These are phyloP conservation scores for Aureobasidium sp. DNA, from an alignment of 2,329 filamentous ascomycete species.

Conservation along the genomic window DNA sequence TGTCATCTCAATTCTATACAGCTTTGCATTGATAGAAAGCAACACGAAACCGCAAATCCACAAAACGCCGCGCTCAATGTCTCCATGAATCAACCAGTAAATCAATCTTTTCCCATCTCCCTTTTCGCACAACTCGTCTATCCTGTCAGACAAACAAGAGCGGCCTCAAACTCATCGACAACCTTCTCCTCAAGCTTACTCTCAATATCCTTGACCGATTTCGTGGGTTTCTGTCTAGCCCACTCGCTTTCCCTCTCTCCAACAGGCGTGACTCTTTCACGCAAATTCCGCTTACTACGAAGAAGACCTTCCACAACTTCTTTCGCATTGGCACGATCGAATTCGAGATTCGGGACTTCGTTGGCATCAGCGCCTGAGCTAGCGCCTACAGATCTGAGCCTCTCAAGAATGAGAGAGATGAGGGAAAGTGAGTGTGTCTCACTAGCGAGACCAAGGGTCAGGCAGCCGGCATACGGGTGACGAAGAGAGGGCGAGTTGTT, in stretches of 20 bases:
- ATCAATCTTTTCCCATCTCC: not conserved
- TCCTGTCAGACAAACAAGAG: constrained; percentile 13
- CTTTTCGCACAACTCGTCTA: not conserved
- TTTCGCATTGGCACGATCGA: constrained; percentile 64
- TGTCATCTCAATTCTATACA: not conserved
- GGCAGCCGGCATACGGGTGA: constrained; percentile 48
- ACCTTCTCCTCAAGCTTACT: constrained; percentile 71
- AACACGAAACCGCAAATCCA: not conserved
- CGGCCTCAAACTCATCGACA: constrained; percentile 56
- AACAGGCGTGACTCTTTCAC: constrained; percentile 65
- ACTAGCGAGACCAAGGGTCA: constrained; percentile 65
- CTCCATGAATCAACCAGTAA: not conserved
- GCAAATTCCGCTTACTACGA: constrained; percentile 56
- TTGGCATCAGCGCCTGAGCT: constrained; percentile 50
- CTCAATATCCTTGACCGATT: constrained; percentile 39
- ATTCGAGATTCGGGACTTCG: constrained; percentile 65
- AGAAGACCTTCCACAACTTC: constrained; percentile 80
- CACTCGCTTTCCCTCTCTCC: constrained; percentile 65
- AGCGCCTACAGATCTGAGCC: constrained; percentile 57
- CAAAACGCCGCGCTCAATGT: constrained; percentile 8
- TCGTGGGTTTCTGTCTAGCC: constrained; percentile 35
- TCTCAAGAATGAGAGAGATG: constrained; percentile 64
- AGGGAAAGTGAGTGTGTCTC: constrained; percentile 76
- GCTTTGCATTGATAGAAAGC: not conserved
- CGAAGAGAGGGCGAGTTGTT: constrained; percentile 38